Evolutionary conservation across 208 protist genomes (phyloP), one percentile per base, ranked within the genome.

Genomic region (Histomonas meleagridis): DNA sequence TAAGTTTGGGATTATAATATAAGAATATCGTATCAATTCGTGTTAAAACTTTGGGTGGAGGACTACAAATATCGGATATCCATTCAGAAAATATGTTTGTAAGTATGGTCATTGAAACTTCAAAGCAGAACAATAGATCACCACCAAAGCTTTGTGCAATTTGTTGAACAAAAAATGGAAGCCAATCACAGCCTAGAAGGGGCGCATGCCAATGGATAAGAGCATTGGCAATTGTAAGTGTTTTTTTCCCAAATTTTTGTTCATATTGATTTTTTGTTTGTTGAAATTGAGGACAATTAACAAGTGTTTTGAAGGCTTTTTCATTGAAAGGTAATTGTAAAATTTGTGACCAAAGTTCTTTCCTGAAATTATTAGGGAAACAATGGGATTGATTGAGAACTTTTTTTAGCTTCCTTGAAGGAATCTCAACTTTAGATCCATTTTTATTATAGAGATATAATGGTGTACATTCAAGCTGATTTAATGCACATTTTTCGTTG

Each of bases 41-140:
- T 32, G 76, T 57, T 86, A 86, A 86, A 86, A 86, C 76, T 86
- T 86, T 46, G 32, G 76, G 76, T 12, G 76, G 76, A 32, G 76
- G 76, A 86, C 76, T 46, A 32, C 46, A 46, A 38, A 86, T 43
- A 5, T 51, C 40, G 18, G 76, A 51, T 18, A 86, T 32, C 76
- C 76, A 86, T 21, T 86, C 76, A 12, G 40, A 12, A 40, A 86
- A 86, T 16, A 16, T 18, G 26, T 86, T 86, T 32, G 76, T 86
- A 55, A 86, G 46, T 2, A 86, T 38, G 14, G 46, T 49, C 32
- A 86, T 55, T 18, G 46, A 18, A 26, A 40, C 46, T 86, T 86
- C 76, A 86, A 86, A 86, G 46, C 76, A 86, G 26, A 86, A 86
- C 38, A 46, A 32, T 3, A 40, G 46, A 86, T 48, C 23, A 55